These are phyloP conservation scores for Furcasterigmium furcatum DNA, from an alignment of 2,329 filamentous ascomycete species.

Conservation along the genomic window DNA sequence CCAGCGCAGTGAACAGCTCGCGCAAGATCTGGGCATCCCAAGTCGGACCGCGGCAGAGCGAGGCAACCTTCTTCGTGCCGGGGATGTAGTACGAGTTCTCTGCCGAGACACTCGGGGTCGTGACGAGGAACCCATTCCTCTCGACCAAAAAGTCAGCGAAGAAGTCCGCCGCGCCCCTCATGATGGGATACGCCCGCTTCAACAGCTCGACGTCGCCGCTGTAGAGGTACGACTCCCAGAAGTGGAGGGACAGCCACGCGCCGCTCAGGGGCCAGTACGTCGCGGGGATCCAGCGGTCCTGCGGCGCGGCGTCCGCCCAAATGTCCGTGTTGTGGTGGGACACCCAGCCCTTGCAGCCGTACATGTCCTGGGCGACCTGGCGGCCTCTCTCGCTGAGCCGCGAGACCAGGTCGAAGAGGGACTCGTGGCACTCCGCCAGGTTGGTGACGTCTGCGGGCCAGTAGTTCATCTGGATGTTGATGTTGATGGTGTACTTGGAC, in stretches of 20 bases:
- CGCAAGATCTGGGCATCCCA: conserved; percentile 10
- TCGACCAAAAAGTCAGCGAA: conserved; percentile 32
- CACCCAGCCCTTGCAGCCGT: conserved; percentile 31
- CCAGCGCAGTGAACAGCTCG: conserved; percentile 7
- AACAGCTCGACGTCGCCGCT: conserved; percentile 21
- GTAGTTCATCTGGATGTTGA: conserved; percentile 39
- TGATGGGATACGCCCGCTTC: background rate
- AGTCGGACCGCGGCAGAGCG: conserved; percentile 20
- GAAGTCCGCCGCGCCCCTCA: conserved; percentile 22
- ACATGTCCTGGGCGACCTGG: conserved; percentile 29
- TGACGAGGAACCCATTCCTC: conserved; percentile 19
- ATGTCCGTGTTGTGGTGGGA: conserved; percentile 36
- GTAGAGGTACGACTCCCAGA: conserved; percentile 34
- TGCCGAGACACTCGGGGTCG: conserved; percentile 17
- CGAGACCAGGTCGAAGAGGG: conserved; percentile 33
- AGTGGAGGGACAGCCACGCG: conserved; percentile 34
- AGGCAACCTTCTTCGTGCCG: conserved; percentile 10
- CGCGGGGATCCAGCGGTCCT: conserved; percentile 19
- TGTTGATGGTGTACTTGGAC: conserved; percentile 39
- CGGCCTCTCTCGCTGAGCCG: conserved; percentile 24
- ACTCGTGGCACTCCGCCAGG: conserved; percentile 31
- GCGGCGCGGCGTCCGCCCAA: conserved; percentile 32
- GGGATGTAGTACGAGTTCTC: conserved; percentile 18
- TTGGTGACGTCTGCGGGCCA: conserved; percentile 29
- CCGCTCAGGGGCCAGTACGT: conserved; percentile 34